Base-by-base conservation (phyloP, 2,329 filamentous ascomycete species). In the Sporothrix pallida region DNA sequence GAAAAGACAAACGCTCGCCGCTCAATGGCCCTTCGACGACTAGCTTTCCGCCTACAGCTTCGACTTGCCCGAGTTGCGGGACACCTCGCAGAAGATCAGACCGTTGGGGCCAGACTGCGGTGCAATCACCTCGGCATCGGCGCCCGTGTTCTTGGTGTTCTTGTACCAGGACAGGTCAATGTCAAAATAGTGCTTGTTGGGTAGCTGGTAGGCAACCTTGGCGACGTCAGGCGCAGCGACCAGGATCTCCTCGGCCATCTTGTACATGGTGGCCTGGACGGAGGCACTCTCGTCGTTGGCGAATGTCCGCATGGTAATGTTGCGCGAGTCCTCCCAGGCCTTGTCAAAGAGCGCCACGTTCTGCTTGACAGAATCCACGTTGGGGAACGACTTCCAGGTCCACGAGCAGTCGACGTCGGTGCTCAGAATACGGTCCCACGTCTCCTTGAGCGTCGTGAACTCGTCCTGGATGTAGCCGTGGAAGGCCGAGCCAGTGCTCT, bases 101-200 rank as follows among this genome's bases (percentile, higher is more conserved):
- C 96, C 96, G 80, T 98, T 99, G 73, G 96, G 96, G 76, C 93
- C 91, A 12, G 92, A 93, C 83, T 98, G 96, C 3, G 96, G 96
- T 42, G 93, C 95, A 79, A 96, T 98, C 23, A 99, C 95, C 81
- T 98, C 95, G 71, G 96, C 96, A 79, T 99, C 92, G 83, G 93
- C 92, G 83, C 96, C 96, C 0, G 93, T 97, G 84, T 99, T 99
- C 87, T 97, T 93, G 78, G 95, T 82, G 44, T 91, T 94, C 83
- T 98, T 97, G 87, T 97, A 93, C 96, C 96, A 99, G 84, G 92
- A 95, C 80, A 99, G 84, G 81, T 98, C 95, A 82, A 98, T 91
- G 83, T 98, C 95, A 80, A 98, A 98, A 85, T 98, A 98, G 84
- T 99, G 96, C 86, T 98, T 98, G 87, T 99, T 99, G 12, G 96